Evolutionary conservation across 2,329 filamentous ascomycete species (phyloP).

Genomic region (Talaromyces verruculosus): DNA sequence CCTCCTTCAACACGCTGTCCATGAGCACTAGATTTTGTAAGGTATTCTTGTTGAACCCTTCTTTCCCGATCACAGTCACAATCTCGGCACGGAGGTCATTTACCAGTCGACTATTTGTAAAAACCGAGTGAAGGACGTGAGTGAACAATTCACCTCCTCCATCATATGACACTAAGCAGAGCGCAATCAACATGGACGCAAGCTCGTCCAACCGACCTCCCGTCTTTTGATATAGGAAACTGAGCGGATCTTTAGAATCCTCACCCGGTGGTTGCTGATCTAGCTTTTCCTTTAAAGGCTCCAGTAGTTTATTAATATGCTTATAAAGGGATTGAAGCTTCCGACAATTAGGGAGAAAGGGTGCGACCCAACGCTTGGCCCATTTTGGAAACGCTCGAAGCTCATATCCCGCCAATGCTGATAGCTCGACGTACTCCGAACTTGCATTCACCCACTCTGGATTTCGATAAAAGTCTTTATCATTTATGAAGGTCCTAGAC

Average conservation of each 20-base stretch:
- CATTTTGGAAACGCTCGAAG: conserved; percentile 8
- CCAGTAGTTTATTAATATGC: neutral
- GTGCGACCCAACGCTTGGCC: conserved; percentile 5
- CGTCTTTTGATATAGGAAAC: conserved; percentile 4
- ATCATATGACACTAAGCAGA: conserved; percentile 7
- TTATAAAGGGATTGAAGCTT: neutral
- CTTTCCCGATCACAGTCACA: conserved; percentile 7
- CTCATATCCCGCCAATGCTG: conserved; percentile 4
- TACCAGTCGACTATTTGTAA: conserved; percentile 10
- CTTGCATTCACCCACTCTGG: conserved; percentile 16
- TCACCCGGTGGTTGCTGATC: conserved; percentile 1
- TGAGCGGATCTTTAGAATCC: conserved; percentile 6
- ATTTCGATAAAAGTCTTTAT: conserved; percentile 18
- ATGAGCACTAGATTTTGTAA: conserved; percentile 23
- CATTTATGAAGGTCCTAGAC: conserved; percentile 3
- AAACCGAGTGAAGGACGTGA: conserved; percentile 5
- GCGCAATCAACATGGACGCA: conserved; percentile 9
- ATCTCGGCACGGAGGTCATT: conserved; percentile 12
- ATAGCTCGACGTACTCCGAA: conserved; percentile 18
- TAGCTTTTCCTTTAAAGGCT: conserved; percentile 7
- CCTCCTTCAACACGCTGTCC: conserved; percentile 31
- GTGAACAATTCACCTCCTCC: conserved; percentile 8
- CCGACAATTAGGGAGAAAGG: conserved; percentile 1
- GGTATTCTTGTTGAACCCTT: conserved; percentile 8
- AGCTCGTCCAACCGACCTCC: conserved; percentile 3